Percentiles rank a stretch among this genome's conserved stretches.
Conservation (phyloP, 768 basidiomycete species). For the Agaricus blazei region DNA sequence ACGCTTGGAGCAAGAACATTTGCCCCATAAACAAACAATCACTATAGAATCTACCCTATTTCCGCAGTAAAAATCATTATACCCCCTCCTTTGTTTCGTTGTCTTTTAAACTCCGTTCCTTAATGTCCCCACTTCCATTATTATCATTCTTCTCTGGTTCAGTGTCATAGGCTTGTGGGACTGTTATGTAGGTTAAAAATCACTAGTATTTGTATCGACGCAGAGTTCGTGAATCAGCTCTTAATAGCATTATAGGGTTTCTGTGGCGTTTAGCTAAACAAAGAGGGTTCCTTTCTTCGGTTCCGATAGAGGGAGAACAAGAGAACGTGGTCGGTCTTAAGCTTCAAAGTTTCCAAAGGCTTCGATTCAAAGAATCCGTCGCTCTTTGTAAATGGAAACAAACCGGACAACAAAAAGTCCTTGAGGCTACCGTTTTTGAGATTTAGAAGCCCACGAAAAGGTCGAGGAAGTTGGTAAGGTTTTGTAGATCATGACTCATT, state of each 20-base stretch:
- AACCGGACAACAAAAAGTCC: no score
- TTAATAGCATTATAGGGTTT: neutral
- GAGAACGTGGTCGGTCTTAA: no score
- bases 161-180: neutral
- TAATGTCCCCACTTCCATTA: neutral
- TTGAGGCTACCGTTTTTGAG: no score
- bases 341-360: no score
- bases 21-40: constrained; percentile 1
- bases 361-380: no score
- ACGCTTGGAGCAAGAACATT: constrained; percentile 5
- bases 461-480: no score
- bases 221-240: neutral
- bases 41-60: neutral
- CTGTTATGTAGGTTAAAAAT: neutral
- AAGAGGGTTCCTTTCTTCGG: no score
- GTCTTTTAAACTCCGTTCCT: neutral
- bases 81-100: neutral
- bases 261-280: no score
- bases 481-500: no score
- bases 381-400: no score
- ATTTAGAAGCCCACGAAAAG: no score
- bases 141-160: neutral
- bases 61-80: constrained; percentile 1
- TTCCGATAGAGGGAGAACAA: no score
- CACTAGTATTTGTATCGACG: neutral